These are phyloP conservation scores for Sporothrix inflata DNA, from an alignment of 2,329 filamentous ascomycete species.

Conservation along the genomic window DNA sequence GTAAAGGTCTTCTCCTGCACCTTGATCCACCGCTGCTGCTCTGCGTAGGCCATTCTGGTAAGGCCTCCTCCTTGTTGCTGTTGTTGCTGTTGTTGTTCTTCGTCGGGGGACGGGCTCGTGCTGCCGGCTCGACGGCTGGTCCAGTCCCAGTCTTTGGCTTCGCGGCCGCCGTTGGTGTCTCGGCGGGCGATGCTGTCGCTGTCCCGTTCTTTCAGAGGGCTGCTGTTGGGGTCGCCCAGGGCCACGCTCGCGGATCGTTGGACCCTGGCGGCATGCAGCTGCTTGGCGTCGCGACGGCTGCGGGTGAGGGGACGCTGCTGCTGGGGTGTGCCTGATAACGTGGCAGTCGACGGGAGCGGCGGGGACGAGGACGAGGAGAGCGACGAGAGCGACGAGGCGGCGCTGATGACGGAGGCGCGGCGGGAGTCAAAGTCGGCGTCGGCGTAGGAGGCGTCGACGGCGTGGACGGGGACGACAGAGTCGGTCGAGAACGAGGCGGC, in stretches of 20 bases:
- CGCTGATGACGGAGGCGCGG: constrained; percentile 39
- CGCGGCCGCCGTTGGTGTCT: constrained; percentile 13
- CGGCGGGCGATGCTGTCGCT: constrained; percentile 23
- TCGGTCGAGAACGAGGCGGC: constrained; percentile 38
- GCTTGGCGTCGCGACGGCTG: constrained; percentile 52
- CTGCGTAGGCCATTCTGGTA: constrained; percentile 64
- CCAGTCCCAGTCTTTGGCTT: constrained; percentile 30
- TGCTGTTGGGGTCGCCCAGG: constrained; percentile 35
- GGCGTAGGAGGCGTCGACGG: constrained; percentile 28
- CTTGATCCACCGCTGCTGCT: constrained; percentile 70
- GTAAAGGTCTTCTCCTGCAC: constrained; percentile 99
- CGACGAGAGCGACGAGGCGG: constrained; percentile 33
- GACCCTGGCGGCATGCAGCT: constrained; percentile 54
- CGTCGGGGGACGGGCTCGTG: constrained; percentile 26
- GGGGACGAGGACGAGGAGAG: constrained; percentile 21
- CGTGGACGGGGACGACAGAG: constrained; percentile 23
- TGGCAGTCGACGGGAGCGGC: background rate
- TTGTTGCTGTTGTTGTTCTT: constrained; percentile 27
- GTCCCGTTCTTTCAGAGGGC: constrained; percentile 33
- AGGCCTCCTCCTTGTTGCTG: constrained; percentile 41
- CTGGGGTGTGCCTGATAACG: constrained; percentile 28
- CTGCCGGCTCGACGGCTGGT: constrained; percentile 29
- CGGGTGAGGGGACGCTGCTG: constrained; percentile 40
- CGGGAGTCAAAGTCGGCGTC: constrained; percentile 38
- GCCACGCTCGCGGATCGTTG: constrained; percentile 48